Percentiles rank a stretch among this genome's conserved stretches.
These are phyloP conservation scores for Pythium phragmitis DNA, from an alignment of 352 stramenopile genomes.

Conservation along the genomic window DNA sequence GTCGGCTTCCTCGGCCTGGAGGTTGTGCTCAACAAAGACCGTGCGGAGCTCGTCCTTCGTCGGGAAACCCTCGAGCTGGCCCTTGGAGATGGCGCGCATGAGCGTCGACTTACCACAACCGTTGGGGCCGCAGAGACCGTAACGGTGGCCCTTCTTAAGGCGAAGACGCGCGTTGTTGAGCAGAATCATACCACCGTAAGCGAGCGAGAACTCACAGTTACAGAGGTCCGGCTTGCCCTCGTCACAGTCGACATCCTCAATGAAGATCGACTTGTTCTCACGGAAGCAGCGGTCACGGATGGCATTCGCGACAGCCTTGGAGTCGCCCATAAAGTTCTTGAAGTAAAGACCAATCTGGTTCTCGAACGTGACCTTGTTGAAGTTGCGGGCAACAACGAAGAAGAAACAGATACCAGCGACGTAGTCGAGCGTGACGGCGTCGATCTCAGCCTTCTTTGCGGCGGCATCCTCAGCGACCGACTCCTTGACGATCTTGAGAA, in stretches of 20 bases:
- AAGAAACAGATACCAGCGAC: constrained; percentile 83
- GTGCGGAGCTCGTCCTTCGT: constrained; percentile 93
- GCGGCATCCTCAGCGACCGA: constrained; percentile 76
- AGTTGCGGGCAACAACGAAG: constrained; percentile 89
- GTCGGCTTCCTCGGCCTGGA: constrained; percentile 90
- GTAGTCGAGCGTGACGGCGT: constrained; percentile 91
- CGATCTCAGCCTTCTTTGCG: constrained; percentile 84
- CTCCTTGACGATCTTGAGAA: constrained; percentile 72
- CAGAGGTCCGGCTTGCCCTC: constrained; percentile 97
- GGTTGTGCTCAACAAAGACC: constrained; percentile 97
- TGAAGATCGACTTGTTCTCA: constrained; percentile 90
- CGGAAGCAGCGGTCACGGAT: constrained; percentile 88
- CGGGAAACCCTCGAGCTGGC: constrained; percentile 96
- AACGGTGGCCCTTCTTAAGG: constrained; percentile 90
- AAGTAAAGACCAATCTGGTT: constrained; percentile 91
- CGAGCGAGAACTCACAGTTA: constrained; percentile 99
- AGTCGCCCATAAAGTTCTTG: constrained; percentile 71
- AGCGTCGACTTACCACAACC: constrained; percentile 96
- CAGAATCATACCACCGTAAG: constrained; percentile 92
- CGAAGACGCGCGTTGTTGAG: constrained; percentile 91
- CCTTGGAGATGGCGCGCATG: constrained; percentile 95
- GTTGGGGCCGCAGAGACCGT: constrained; percentile 94
- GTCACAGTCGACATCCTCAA: constrained; percentile 96
- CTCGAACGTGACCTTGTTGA: constrained; percentile 94
- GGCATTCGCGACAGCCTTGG: constrained; percentile 61